Percentiles rank a stretch among this genome's conserved stretches.
phyloP scores from a whole-genome alignment of 2,329 filamentous ascomycete genomes.

The Endocalyx cinctus region DNA sequence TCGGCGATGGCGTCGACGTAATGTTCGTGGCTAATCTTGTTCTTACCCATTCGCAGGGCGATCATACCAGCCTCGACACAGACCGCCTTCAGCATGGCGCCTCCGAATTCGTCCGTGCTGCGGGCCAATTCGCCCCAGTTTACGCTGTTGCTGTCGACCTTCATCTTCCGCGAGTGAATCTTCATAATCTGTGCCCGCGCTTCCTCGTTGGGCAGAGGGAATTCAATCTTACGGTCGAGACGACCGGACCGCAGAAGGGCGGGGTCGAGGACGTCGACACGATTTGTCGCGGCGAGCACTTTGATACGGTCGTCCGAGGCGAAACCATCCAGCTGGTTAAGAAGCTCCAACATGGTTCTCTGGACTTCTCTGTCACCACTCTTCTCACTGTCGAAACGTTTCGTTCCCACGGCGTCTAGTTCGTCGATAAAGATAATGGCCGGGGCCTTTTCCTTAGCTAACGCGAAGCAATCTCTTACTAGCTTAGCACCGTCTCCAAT shows the following conservation, averaged over 20 bases:
- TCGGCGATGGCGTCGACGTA: conserved; percentile 98
- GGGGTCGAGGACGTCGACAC: conserved; percentile 89
- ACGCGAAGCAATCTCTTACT: conserved; percentile 92
- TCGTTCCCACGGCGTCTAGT: conserved; percentile 95
- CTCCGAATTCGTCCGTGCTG: conserved; percentile 97
- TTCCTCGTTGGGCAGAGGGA: conserved; percentile 96
- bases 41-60: conserved; percentile 86
- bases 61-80: conserved; percentile 99
- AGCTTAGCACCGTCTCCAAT: conserved; percentile 98
- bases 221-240: conserved; percentile 96
- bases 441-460: conserved; percentile 97
- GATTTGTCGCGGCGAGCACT: conserved; percentile 90
- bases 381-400: conserved; percentile 98
- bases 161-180: conserved; percentile 99
- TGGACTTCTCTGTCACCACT: conserved; percentile 97
- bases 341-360: conserved; percentile 95
- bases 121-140: conserved; percentile 96
- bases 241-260: conserved; percentile 87
- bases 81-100: conserved; percentile 95
- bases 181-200: conserved; percentile 93
- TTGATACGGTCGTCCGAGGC: conserved; percentile 96
- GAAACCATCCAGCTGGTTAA: conserved; percentile 98
- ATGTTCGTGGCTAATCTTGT: conserved; percentile 96
- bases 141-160: conserved; percentile 80
- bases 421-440: conserved; percentile 99